Percentiles rank a stretch among this genome's conserved stretches.
phyloP scores from a whole-genome alignment of 805 yeast genomes.

The Metschnikowia cubensis region DNA sequence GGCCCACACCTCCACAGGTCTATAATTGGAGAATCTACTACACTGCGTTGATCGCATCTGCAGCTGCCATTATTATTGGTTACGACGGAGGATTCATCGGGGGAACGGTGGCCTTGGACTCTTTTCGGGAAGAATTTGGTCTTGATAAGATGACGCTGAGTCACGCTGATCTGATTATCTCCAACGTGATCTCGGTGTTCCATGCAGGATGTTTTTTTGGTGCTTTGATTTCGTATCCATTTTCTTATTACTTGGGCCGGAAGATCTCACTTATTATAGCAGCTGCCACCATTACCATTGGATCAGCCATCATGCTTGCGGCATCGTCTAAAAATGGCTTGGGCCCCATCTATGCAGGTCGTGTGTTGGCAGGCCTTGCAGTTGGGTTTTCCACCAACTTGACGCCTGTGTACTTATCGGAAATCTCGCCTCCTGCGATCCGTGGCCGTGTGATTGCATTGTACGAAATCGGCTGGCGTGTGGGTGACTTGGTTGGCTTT shows the following conservation, averaged over 20 bases:
- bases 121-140: slow-evolving; percentile 32
- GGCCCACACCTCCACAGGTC: slow-evolving; percentile 37
- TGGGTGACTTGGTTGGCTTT: slow-evolving; percentile 38
- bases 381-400: slow-evolving; percentile 35
- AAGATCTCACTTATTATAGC: slow-evolving; percentile 29
- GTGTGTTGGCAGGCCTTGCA: slow-evolving; percentile 35
- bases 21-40: slow-evolving; percentile 33
- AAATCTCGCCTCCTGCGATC: slow-evolving; percentile 34
- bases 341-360: slow-evolving; percentile 36
- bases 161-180: slow-evolving; percentile 22
- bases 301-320: slow-evolving; percentile 37
- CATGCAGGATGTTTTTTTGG: slow-evolving; percentile 41
- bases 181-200: slow-evolving; percentile 37
- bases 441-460: slow-evolving; percentile 30
- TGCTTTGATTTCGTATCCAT: slow-evolving; percentile 35
- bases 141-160: slow-evolving; percentile 20
- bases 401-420: slow-evolving; percentile 35
- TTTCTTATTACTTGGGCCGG: slow-evolving; percentile 32
- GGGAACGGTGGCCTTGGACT: slow-evolving; percentile 33
- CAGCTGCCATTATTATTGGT: slow-evolving; percentile 40
- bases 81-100: slow-evolving; percentile 42
- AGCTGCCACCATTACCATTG: slow-evolving; percentile 30
- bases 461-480: slow-evolving; percentile 38
- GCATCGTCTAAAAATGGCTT: slow-evolving; percentile 25
- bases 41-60: slow-evolving; percentile 35